Evolutionary conservation across 1,139 yeast species (phyloP), one percentile per base, ranked within the genome.

Genomic region (Kodamaea ohmeri): DNA sequence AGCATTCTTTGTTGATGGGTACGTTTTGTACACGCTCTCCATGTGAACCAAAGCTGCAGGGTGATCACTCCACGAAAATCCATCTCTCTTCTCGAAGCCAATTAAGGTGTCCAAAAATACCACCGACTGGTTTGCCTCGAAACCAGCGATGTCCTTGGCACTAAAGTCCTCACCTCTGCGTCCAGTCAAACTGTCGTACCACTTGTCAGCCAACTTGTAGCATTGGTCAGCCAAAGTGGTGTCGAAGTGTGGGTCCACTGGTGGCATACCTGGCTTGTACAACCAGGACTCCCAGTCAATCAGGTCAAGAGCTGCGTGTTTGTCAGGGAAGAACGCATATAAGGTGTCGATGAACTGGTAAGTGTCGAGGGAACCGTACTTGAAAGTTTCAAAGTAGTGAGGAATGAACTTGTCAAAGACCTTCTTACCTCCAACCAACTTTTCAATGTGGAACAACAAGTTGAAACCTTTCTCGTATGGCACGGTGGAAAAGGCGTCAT

Each of bases 381-480:
- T 77, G 68, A 71, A 89, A 53, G 76, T 78, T 42, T 61, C 63
- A 62, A 89, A 89, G 65, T 89, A 89, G 59, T 73, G 73, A 38
- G 85, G 86, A 50, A 89, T 81, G 56, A 85, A 89, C 34, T 83
- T 82, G 58, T 87, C 94, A 58, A 87, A 89, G 13, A 60, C 73
- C 15, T 67, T 68, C 43, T 60, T 62, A 20, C 86, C 87, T 33
- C 92, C 88, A 13, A 73, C 63, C 16, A 46, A 39, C 38, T 68
- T 73, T 61, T 89, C 97, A 39, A 89, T 68, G 50, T 78, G 76
- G 63, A 78, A 86, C 46, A 89, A 68, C 53, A 89, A 72, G 52
- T 83, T 86, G 55, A 83, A 84, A 3, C 97, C 97, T 63, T 87
- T 88, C 58, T 88, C 96, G 61, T 89, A 89, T 1, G 96, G 96